phyloP scores from a whole-genome alignment of 257 asterid genomes.

The Catharanthus roseus region DNA sequence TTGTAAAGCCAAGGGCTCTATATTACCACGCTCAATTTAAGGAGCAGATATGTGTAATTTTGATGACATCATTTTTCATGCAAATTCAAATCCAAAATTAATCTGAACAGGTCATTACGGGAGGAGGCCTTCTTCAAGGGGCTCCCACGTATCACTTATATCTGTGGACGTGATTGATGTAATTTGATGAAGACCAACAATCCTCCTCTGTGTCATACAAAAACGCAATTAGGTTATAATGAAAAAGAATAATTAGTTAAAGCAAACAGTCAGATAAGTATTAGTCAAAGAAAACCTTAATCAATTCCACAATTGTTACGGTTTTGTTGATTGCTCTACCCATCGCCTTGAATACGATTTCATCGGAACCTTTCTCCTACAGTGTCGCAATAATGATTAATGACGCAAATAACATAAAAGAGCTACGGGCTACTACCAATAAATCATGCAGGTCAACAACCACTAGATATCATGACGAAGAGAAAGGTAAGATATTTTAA shows the following conservation, averaged over 20 bases:
- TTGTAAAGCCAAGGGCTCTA: background rate
- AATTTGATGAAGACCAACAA: slow-evolving; percentile 92
- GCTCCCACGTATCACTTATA: slow-evolving; percentile 96
- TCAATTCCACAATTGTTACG: slow-evolving; percentile 59
- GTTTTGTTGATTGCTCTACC: slow-evolving; percentile 75
- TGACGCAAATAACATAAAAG: background rate
- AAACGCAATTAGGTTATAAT: slow-evolving; percentile 16
- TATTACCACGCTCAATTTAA: background rate
- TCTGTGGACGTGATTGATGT: slow-evolving; percentile 81
- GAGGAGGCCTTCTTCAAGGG: slow-evolving; percentile 96
- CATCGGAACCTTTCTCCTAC: slow-evolving; percentile 60
- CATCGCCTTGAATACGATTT: slow-evolving; percentile 66
- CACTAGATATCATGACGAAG: background rate
- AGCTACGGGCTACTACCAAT: background rate
- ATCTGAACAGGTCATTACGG: slow-evolving; percentile 44
- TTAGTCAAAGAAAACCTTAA: slow-evolving; percentile 39
- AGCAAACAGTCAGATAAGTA: background rate
- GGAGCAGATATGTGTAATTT: background rate
- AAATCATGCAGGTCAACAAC: background rate
- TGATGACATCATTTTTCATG: background rate
- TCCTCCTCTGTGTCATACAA: slow-evolving; percentile 58
- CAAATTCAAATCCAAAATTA: background rate
- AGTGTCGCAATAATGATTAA: slow-evolving; percentile 6
- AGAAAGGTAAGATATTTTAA: background rate
- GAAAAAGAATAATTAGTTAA: background rate